phyloP scores from a whole-genome alignment of 768 basidiomycete species.

The Hydnomerulius pinastri region DNA sequence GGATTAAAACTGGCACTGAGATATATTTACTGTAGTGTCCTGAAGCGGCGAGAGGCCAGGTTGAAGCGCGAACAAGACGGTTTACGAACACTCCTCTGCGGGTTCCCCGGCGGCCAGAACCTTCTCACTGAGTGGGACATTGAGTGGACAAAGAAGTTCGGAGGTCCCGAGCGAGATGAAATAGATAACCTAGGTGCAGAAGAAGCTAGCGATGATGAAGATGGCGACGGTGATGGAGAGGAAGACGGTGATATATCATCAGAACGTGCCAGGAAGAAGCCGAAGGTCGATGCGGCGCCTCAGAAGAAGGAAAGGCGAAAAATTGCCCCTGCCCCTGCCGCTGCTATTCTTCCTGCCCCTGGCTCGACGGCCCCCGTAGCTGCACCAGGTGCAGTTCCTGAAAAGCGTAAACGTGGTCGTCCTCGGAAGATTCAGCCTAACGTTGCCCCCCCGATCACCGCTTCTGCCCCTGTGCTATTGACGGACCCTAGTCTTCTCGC shows the following conservation, averaged over 20 bases:
- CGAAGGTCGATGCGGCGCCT: conserved; percentile 45
- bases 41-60: conserved; percentile 76
- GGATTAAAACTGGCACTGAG: conserved; percentile 4
- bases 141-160: conserved; percentile 73
- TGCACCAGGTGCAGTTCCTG: conserved; percentile 42
- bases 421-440: conserved; percentile 71
- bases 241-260: conserved; percentile 42
- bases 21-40: conserved; percentile 50
- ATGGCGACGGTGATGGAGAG: conserved; percentile 43
- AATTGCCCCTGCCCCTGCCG: conserved; percentile 38
- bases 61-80: conserved; percentile 77
- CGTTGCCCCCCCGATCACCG: conserved; percentile 35
- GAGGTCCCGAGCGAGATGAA: conserved; percentile 73
- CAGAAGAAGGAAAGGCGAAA: conserved; percentile 47
- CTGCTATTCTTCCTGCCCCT: conserved; percentile 21
- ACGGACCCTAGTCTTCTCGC: conserved; percentile 14
- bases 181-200: conserved; percentile 53
- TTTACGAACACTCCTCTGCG: conserved; percentile 63
- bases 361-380: conserved; percentile 28
- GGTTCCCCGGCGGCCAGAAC: conserved; percentile 74
- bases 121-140: conserved; percentile 75
- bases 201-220: conserved; percentile 43
- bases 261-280: conserved; percentile 62
- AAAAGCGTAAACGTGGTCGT: conserved; percentile 84
- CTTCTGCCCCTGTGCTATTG: conserved; percentile 22